phyloP scores from a whole-genome alignment of 352 stramenopile species.

The Peronospora destructor region DNA sequence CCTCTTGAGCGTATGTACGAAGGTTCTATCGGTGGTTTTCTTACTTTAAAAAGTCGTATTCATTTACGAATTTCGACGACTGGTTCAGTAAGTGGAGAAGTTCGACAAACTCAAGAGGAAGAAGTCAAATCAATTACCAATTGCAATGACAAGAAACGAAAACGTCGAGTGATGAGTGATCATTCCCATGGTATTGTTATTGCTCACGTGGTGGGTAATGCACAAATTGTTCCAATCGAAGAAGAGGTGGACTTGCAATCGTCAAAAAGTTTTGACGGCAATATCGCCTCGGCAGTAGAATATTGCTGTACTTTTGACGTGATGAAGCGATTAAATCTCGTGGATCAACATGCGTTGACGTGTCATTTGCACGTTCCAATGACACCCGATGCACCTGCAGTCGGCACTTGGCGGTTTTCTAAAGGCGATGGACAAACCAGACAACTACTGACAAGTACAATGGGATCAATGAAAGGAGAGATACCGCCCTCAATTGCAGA shows the following conservation, averaged over 20 bases:
- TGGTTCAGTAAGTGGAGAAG: slow-evolving; percentile 33
- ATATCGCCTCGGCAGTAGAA: slow-evolving; percentile 9
- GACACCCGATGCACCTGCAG: slow-evolving; percentile 11
- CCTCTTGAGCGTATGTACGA: slow-evolving; percentile 38
- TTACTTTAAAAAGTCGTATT: slow-evolving; percentile 32
- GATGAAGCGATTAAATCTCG: slow-evolving; percentile 28
- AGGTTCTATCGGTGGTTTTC: slow-evolving; percentile 39
- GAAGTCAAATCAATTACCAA: not conserved
- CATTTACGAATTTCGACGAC: slow-evolving; percentile 36
- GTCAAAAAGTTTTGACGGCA: slow-evolving; percentile 1
- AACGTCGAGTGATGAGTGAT: slow-evolving; percentile 16
- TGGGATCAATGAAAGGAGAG: not conserved
- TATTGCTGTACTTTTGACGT: slow-evolving; percentile 51
- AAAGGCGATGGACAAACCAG: not conserved
- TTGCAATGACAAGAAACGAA: slow-evolving; percentile 22
- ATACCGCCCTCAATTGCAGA: not conserved
- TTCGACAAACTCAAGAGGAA: slow-evolving; percentile 21
- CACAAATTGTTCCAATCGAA: slow-evolving; percentile 16
- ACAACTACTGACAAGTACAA: slow-evolving; percentile 10
- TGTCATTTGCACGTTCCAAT: slow-evolving; percentile 41
- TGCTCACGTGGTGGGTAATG: slow-evolving; percentile 32
- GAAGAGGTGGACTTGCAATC: slow-evolving; percentile 18
- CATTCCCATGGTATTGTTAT: slow-evolving; percentile 26
- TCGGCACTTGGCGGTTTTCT: slow-evolving; percentile 29
- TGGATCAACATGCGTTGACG: slow-evolving; percentile 36